Percentiles rank a stretch among this genome's conserved stretches.
Evolutionary conservation across 306 rosid species (phyloP).

Genomic region (Ziziphus jujuba): DNA sequence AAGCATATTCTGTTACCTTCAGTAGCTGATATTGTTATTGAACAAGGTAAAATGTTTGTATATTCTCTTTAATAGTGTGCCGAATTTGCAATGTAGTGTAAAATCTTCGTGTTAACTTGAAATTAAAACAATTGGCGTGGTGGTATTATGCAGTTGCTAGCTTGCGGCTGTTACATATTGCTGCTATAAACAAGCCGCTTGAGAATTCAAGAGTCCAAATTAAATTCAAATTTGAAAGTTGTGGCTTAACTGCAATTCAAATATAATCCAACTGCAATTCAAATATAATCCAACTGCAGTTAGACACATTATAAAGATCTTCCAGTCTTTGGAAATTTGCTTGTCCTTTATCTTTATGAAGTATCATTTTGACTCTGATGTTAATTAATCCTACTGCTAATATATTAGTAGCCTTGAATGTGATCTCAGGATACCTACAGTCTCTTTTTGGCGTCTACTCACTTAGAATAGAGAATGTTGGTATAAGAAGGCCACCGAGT

Average conservation of each 20-base stretch:
- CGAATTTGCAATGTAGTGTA: no score
- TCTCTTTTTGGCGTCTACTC: conserved; percentile 81
- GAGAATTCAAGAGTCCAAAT: background rate
- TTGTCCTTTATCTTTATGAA: background rate
- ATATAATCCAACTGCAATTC: no score
- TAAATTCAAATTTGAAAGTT: background rate
- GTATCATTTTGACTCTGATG: background rate
- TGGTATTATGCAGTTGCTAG: background rate
- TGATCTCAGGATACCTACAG: conserved; percentile 75
- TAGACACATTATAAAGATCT: no score
- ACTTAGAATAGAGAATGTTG: conserved; percentile 78
- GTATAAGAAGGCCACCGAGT: conserved; percentile 82
- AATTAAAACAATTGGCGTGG: no score
- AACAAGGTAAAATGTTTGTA: conserved; percentile 60
- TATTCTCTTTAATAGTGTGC: no score
- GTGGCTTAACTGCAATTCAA: no score
- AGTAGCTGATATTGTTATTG: conserved; percentile 84
- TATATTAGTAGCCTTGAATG: conserved; percentile 1
- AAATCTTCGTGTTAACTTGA: no score
- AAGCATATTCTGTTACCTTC: conserved; percentile 83
- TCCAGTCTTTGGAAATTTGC: background rate
- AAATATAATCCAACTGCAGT: no score
- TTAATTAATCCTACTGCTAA: conserved; percentile 12
- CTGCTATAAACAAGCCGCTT: background rate
- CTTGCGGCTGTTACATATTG: background rate